phyloP scores from a whole-genome alignment of 2,329 filamentous ascomycete species.

The Dryadomyces sulphureus region DNA sequence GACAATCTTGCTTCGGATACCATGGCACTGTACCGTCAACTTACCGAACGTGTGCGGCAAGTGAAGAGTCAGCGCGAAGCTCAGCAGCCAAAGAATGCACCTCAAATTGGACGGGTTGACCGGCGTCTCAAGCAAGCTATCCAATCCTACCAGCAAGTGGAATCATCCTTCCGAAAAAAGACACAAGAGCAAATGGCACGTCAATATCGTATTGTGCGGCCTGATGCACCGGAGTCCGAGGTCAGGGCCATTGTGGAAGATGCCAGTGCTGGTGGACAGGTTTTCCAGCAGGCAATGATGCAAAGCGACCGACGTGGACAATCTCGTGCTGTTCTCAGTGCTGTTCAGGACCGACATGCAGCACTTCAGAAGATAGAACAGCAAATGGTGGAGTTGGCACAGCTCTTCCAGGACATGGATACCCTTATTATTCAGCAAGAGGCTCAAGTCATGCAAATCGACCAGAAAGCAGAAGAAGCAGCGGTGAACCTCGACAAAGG shows the following conservation, averaged over 20 bases:
- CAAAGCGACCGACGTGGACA: slow-evolving; percentile 69
- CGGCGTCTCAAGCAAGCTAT: slow-evolving; percentile 68
- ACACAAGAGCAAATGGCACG: slow-evolving; percentile 73
- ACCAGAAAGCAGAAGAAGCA: slow-evolving; percentile 75
- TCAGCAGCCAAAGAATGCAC: slow-evolving; percentile 54
- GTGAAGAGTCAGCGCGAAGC: slow-evolving; percentile 68
- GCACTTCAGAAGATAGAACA: slow-evolving; percentile 86
- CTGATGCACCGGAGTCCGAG: slow-evolving; percentile 66
- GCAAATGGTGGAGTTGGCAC: slow-evolving; percentile 73
- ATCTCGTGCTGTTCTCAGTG: slow-evolving; percentile 62
- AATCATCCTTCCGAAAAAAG: slow-evolving; percentile 66
- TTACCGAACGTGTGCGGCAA: slow-evolving; percentile 64
- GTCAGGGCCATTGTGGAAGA: slow-evolving; percentile 65
- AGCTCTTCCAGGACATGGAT: slow-evolving; percentile 84
- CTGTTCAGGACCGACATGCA: slow-evolving; percentile 69
- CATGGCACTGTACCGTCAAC: slow-evolving; percentile 65
- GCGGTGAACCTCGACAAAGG: slow-evolving; percentile 72
- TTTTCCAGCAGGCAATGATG: slow-evolving; percentile 80
- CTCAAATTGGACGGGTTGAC: slow-evolving; percentile 71
- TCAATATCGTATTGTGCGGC: slow-evolving; percentile 79
- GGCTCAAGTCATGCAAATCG: slow-evolving; percentile 62
- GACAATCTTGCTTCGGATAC: slow-evolving; percentile 63
- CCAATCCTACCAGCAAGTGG: slow-evolving; percentile 64
- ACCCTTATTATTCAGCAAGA: slow-evolving; percentile 78
- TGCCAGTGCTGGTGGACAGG: slow-evolving; percentile 53